Evolutionary conservation across 1,284 basidiomycete genomes (phyloP), one percentile per base, ranked within the genome.

Genomic region (Rhodotorula sp.): DNA sequence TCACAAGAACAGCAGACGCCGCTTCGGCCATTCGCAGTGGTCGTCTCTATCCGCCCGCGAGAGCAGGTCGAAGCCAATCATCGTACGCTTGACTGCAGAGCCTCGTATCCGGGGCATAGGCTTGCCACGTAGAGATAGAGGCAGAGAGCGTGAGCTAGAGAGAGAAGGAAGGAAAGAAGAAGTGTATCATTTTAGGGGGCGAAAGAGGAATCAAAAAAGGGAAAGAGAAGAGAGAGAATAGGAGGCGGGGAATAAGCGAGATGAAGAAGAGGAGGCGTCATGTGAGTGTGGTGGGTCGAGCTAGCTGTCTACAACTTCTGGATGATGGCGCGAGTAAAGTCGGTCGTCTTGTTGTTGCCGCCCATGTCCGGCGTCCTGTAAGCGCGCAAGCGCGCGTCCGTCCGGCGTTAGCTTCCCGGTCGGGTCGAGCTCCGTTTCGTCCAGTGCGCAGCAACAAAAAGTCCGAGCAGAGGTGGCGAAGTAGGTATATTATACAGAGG

Each of bases 311-410:
- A 48, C 59, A 48, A 60, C 60, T 60, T 49, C 77, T 81, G 76
- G 83, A 95, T 91, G 80, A 96, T 86, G 65, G 90, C 93, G 67
- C 88, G 84, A 58, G 94, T 97, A 83, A 96, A 93, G 78, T 96
- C 93, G 60, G 91, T 91, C 64, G 94, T 96, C 54, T 71, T 65
- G 60, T 55, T 67, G 53, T 59, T 29, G 89, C 94, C 95, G 75
- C 91, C 91, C 89, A 98, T 92, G 81, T 99, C 95, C 69, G 92
- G 90, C 44, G 95, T 99, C 80, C 90, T 87, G 30, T 46, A 12
- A 37, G 37, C 10, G 37, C 37, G n/a, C n/a, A n/a, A 37, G 10
- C 12, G 37, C 37, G 8, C 37, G 37, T 33, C 33, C 33, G 33
- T 33, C 33, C 37, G 37, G 37, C 37, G 37, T 37, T 12, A 37